A percentile compares a stretch with the other conserved stretches of the same genome.
Conservation (phyloP, 2,329 filamentous ascomycete species). For the Alternaria metachromatica region DNA sequence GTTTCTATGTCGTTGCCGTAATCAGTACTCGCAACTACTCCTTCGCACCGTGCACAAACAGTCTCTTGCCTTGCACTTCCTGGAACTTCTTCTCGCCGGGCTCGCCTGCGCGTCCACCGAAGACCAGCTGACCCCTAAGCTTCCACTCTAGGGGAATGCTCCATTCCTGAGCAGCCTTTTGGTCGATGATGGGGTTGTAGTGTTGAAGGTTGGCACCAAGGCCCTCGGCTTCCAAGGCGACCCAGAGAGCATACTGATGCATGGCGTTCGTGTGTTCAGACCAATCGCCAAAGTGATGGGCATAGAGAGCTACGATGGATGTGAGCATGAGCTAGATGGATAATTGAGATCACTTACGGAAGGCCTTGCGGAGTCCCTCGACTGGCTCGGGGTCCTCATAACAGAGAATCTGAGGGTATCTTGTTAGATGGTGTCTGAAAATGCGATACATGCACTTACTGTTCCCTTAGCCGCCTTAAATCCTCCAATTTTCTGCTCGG, state of each 20-base stretch:
- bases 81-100: conserved; percentile 69
- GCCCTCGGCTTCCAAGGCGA: conserved; percentile 80
- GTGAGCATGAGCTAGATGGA: background rate
- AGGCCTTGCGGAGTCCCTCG: conserved; percentile 70
- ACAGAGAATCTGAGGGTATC: conserved; percentile 70
- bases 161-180: conserved; percentile 73
- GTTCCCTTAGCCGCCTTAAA: conserved; percentile 80
- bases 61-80: conserved; percentile 67
- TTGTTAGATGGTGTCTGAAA: conserved; percentile 11
- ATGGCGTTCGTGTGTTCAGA: conserved; percentile 79
- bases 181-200: conserved; percentile 87
- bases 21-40: conserved; percentile 5
- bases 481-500: conserved; percentile 56
- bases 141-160: conserved; percentile 74
- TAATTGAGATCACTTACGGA: conserved; percentile 43
- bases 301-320: conserved; percentile 62
- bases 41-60: conserved; percentile 54
- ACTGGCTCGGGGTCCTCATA: conserved; percentile 78
- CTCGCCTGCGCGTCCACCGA: conserved; percentile 67
- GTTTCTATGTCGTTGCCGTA: background rate
- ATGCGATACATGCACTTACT: conserved; percentile 56
- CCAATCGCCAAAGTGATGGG: conserved; percentile 81
- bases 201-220: conserved; percentile 91
- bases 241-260: conserved; percentile 82
- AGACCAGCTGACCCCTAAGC: conserved; percentile 83